Base-by-base conservation (phyloP, 164 flowering plant genomes). In the Taxillus chinensis region DNA sequence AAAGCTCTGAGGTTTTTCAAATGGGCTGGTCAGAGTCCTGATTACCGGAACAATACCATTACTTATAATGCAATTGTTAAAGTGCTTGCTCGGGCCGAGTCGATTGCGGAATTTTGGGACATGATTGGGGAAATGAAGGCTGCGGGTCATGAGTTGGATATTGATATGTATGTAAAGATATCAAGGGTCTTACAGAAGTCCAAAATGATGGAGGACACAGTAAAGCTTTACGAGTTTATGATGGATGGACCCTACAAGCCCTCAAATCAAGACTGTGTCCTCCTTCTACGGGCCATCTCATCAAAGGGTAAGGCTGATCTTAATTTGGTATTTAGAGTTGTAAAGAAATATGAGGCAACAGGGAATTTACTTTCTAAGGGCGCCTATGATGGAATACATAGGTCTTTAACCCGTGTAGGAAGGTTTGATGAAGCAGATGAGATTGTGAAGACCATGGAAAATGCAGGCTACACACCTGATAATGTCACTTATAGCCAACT, bases 191-290 rank as follows among this genome's bases (percentile, higher is more conserved):
- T 91, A 45, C 86, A 78, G 62, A 89, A 82, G 76, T 62, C 11
- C 57, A 86, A 74, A 69, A 79, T 82, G 92, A 61, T 86, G 73
- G 83, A 79, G 51, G 97, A 89, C 62, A 86, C 89, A 0, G 93
- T 91, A 46, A 82, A 81, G 77, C 86, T 95, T 57, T 89, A 83
- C 64, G 96, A 91, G 77, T 64, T 80, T 62, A 91, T 95, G 99
- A 86, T 89, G 91, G 92, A 85, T 73, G 82, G 95, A 9, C 91
- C 84, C 0, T 89, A 75, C 66, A 83, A 79, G 72, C 95, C 93
- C 42, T 77, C 87, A 2, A 57, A 51, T 42, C 79, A 77, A 51
- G 83, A 87, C 43, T 86, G 95, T 63, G 56, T 41, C 57, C 7
- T 75, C 39, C 85, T 91, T 61, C 71, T 95, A 43, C 68, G 81